Evolutionary conservation across 306 rosid species (phyloP).

Genomic region (Quercus variabilis): DNA sequence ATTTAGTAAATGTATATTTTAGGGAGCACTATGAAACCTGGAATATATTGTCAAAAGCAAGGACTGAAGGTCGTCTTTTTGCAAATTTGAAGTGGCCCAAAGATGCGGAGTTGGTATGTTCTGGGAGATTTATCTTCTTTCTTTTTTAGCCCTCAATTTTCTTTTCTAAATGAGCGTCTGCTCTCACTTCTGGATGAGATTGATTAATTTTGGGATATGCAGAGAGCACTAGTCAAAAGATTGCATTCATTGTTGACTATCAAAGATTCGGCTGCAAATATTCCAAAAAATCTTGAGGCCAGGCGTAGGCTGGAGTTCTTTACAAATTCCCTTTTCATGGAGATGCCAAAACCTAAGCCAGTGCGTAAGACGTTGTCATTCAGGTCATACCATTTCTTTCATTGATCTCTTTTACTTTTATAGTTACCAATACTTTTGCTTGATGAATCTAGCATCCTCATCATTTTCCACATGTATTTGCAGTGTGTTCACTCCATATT

Average conservation of each 20-base stretch:
- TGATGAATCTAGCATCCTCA: conserved; percentile 26
- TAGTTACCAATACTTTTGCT: neutral
- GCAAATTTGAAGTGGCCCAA: conserved; percentile 82
- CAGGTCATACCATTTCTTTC: conserved; percentile 42
- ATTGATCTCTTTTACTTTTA: neutral
- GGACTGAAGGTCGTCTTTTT: conserved; percentile 74
- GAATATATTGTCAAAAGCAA: conserved; percentile 60
- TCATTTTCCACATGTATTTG: conserved; percentile 29
- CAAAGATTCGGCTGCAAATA: conserved; percentile 84
- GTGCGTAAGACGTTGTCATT: conserved; percentile 83
- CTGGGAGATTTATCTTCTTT: conserved; percentile 8
- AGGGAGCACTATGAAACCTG: conserved; percentile 74
- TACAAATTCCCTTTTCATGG: conserved; percentile 92
- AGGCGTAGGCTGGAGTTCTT: conserved; percentile 79
- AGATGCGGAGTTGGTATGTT: conserved; percentile 62
- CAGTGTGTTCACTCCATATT: conserved; percentile 97
- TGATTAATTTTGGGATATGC: conserved; percentile 24
- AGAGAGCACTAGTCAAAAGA: conserved; percentile 79
- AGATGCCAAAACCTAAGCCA: conserved; percentile 71
- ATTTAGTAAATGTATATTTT: conserved; percentile 16
- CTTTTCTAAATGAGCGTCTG: neutral
- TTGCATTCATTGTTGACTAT: conserved; percentile 77
- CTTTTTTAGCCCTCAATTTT: neutral
- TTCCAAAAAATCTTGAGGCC: conserved; percentile 94
- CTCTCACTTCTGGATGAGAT: conserved; percentile 1